Evolutionary conservation across 148 eudicot genomes (phyloP).

Genomic region (Amaranthus cruentus): DNA sequence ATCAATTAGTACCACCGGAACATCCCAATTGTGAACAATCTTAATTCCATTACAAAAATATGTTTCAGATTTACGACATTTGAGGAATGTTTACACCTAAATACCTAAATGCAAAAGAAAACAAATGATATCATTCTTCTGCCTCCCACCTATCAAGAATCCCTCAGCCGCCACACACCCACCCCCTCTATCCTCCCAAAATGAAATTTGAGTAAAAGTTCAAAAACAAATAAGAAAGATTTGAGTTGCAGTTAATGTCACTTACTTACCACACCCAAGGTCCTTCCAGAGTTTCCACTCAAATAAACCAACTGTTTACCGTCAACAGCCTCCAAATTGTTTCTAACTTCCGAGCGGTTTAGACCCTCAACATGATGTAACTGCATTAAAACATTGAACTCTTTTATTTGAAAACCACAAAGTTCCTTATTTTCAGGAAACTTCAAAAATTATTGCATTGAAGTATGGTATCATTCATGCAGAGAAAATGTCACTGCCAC

Average conservation of each 20-base stretch:
- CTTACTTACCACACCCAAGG: constrained; percentile 67
- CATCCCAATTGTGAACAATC: neutral
- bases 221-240: neutral
- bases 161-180: no score
- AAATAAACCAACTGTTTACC: constrained; percentile 42
- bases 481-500: neutral
- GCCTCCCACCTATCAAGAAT: neutral
- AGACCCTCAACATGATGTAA: constrained; percentile 95
- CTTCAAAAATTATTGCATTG: neutral
- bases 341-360: constrained; percentile 47
- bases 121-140: neutral
- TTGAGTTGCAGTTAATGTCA: neutral
- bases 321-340: constrained; percentile 39
- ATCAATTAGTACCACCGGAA: neutral
- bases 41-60: neutral
- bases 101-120: neutral
- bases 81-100: neutral
- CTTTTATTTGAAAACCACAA: neutral
- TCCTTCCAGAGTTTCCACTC: constrained; percentile 65
- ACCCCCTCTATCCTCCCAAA: neutral
- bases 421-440: neutral
- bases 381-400: constrained; percentile 31
- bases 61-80: neutral
- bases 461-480: neutral
- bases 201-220: neutral